A percentile compares a stretch with the other conserved stretches of the same genome.
These are phyloP conservation scores for Albatrellus ellisii DNA, from an alignment of 768 basidiomycete species.

Conservation along the genomic window DNA sequence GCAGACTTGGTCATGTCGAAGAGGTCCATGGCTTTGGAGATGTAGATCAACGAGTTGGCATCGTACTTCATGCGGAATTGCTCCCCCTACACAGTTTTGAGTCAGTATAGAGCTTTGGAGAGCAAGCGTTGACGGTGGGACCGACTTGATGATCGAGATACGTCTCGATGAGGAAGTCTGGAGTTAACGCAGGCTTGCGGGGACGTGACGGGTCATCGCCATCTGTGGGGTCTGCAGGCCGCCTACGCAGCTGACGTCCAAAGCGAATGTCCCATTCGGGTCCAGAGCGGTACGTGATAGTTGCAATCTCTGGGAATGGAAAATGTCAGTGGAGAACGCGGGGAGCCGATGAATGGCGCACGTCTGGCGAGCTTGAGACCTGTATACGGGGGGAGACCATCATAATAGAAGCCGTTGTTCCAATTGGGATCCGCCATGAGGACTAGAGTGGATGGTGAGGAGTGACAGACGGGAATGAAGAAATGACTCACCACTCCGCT, in stretches of 20 bases:
- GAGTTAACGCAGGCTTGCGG: constrained; percentile 67
- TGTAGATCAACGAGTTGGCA: constrained; percentile 96
- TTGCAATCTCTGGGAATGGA: constrained; percentile 73
- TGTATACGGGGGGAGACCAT: constrained; percentile 85
- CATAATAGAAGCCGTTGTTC: constrained; percentile 99
- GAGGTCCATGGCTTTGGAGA: constrained; percentile 98
- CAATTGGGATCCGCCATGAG: constrained; percentile 99
- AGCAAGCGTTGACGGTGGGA: not conserved
- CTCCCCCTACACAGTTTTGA: constrained; percentile 63
- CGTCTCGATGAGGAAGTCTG: constrained; percentile 97
- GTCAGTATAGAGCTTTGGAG: not conserved
- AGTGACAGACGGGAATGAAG: constrained; percentile 1
- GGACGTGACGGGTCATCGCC: constrained; percentile 5
- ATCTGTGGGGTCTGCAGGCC: constrained; percentile 17
- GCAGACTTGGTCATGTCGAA: constrained; percentile 87
- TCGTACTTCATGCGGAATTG: constrained; percentile 98
- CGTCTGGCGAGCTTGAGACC: constrained; percentile 99
- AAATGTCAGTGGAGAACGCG: not conserved
- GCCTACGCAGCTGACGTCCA: constrained; percentile 53
- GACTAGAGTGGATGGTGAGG: constrained; percentile 34
- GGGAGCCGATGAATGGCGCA: constrained; percentile 24
- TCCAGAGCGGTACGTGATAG: constrained; percentile 96
- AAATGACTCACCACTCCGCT: constrained; percentile 70
- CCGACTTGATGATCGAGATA: constrained; percentile 85
- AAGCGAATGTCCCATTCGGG: constrained; percentile 99